phyloP scores from a whole-genome alignment of 1,284 basidiomycete species.

The Abortiporus biennis region DNA sequence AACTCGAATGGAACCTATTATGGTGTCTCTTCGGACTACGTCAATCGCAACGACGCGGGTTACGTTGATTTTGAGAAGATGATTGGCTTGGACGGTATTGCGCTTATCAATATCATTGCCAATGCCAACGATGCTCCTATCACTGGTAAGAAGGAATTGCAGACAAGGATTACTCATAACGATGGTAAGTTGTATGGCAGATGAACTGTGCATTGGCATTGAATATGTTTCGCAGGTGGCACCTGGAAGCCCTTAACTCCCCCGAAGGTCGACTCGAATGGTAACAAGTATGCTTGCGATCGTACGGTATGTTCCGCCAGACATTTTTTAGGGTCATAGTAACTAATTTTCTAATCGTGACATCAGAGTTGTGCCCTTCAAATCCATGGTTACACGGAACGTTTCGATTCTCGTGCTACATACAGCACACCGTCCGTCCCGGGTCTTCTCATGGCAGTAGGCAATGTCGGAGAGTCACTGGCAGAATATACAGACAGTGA shows the following conservation, averaged over 20 bases:
- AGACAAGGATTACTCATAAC: constrained; percentile 92
- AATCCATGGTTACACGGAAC: constrained; percentile 94
- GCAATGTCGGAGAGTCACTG: constrained; percentile 89
- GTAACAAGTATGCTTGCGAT: constrained; percentile 70
- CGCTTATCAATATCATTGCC: constrained; percentile 85
- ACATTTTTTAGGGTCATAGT: background rate
- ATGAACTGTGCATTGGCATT: background rate
- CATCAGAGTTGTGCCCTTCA: constrained; percentile 79
- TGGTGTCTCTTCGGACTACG: constrained; percentile 78
- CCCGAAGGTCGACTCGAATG: constrained; percentile 74
- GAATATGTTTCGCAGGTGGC: constrained; percentile 45
- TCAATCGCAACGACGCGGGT: constrained; percentile 83
- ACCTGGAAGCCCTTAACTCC: constrained; percentile 83
- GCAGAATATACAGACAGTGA: constrained; percentile 84
- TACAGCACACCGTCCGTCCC: constrained; percentile 90
- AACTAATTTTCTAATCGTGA: background rate
- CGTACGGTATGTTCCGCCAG: constrained; percentile 46
- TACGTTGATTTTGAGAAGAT: constrained; percentile 99
- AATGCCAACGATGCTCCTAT: constrained; percentile 78
- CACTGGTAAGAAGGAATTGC: constrained; percentile 72
- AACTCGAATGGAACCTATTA: constrained; percentile 99
- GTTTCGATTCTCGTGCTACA: constrained; percentile 84
- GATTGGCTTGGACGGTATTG: constrained; percentile 93
- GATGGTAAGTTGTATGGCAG: constrained; percentile 70
- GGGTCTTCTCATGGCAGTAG: constrained; percentile 93